Evolutionary conservation across 495 filamentous ascomycete genomes (phyloP).

Genomic region (Xanthoparmelia taractica): DNA sequence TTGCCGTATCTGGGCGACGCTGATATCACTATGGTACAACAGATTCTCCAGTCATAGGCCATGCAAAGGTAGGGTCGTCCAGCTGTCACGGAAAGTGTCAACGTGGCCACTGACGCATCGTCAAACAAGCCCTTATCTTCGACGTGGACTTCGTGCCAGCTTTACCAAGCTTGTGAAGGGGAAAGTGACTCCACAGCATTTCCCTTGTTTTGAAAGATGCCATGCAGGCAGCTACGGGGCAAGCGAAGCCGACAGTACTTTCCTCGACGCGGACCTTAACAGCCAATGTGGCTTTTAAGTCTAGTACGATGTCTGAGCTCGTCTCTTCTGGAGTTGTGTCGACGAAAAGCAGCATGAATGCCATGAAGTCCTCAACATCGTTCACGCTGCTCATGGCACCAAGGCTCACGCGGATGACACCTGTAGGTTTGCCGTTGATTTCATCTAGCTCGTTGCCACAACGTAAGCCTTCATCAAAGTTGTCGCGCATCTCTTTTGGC

Average conservation of each 20-base stretch:
- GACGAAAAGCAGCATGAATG: conserved; percentile 47
- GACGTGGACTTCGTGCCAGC: neutral
- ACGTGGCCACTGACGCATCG: neutral
- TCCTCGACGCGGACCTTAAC: too few species aligned
- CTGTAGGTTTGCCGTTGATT: conserved; percentile 75
- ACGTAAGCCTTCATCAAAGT: conserved; percentile 72
- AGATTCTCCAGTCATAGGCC: too few species aligned
- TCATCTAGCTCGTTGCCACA: conserved; percentile 76
- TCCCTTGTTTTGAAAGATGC: neutral
- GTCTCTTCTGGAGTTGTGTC: neutral
- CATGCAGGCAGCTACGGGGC: conserved; percentile 10
- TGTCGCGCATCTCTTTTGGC: conserved; percentile 69
- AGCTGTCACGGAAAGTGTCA: neutral
- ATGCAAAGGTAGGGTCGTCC: too few species aligned
- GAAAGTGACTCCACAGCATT: neutral
- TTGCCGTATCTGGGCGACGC: too few species aligned
- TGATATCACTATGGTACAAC: too few species aligned
- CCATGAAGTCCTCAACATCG: conserved; percentile 64
- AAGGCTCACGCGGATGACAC: conserved; percentile 74
- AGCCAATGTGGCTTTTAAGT: neutral
- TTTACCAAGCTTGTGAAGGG: neutral
- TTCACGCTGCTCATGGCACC: conserved; percentile 77
- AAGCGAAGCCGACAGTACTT: neutral
- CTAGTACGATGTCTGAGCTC: too few species aligned
- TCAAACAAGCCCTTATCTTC: neutral